Evolutionary conservation across 139 green algal species (phyloP).

Genomic region (Tetraselmis striata): DNA sequence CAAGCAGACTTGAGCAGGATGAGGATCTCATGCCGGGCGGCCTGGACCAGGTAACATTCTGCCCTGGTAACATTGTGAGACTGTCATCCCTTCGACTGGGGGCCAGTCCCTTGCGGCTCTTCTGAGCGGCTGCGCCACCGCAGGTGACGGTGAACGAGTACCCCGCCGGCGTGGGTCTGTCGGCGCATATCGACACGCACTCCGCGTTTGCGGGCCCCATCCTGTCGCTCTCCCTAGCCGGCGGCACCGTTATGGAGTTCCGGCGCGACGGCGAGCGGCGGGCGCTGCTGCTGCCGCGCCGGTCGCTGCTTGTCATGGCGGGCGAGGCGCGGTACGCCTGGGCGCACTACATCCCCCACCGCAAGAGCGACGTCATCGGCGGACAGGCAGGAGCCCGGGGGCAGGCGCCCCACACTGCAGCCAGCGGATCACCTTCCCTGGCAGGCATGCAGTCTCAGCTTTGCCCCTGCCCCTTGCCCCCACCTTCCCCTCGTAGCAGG

Average conservation of each 20-base stretch:
- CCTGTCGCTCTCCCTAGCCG: slow-evolving; percentile 71
- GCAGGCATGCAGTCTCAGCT: neutral
- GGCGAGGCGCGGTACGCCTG: slow-evolving; percentile 80
- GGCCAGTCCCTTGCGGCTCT: neutral
- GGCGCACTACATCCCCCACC: slow-evolving; percentile 91
- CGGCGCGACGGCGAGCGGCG: slow-evolving; percentile 21
- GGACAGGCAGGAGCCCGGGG: neutral
- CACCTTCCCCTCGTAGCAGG: neutral
- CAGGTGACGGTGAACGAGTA: slow-evolving; percentile 96
- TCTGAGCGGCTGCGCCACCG: neutral
- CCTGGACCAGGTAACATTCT: slow-evolving; percentile 21
- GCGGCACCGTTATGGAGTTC: slow-evolving; percentile 81
- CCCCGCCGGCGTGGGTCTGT: slow-evolving; percentile 74
- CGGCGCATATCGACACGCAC: slow-evolving; percentile 93
- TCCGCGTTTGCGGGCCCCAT: slow-evolving; percentile 83
- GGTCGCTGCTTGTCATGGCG: slow-evolving; percentile 80
- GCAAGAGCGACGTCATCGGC: slow-evolving; percentile 62
- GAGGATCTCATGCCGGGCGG: neutral
- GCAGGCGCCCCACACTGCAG: neutral
- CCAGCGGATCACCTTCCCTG: neutral
- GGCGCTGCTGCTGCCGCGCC: slow-evolving; percentile 63
- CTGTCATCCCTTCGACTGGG: too few species aligned
- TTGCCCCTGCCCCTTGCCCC: neutral
- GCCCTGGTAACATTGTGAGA: neutral
- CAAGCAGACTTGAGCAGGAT: neutral